Evolutionary conservation across 2,329 filamentous ascomycete species (phyloP).

Genomic region (Tolypocladium sp.): DNA sequence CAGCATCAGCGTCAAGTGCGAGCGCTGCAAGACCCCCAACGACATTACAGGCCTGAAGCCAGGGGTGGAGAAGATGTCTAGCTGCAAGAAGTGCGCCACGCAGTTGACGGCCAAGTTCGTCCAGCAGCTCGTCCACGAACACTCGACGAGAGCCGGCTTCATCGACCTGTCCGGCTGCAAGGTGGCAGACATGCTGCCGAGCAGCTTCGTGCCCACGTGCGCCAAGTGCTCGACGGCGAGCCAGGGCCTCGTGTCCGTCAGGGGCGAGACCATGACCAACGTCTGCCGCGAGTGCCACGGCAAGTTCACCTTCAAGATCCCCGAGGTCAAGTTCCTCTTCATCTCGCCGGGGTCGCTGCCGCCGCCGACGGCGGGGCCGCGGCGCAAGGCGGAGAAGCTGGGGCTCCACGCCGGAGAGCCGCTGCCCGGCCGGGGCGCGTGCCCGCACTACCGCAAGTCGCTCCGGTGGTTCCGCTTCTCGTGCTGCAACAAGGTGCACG

Average conservation of each 20-base stretch:
- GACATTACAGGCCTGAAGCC: constrained; percentile 61
- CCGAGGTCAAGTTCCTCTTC: constrained; percentile 68
- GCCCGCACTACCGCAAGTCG: constrained; percentile 48
- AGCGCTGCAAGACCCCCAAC: constrained; percentile 64
- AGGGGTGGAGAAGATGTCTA: constrained; percentile 37
- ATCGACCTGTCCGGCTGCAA: constrained; percentile 68
- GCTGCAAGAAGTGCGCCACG: constrained; percentile 51
- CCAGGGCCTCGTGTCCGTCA: constrained; percentile 61
- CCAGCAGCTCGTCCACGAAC: constrained; percentile 61
- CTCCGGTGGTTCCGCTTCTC: constrained; percentile 59
- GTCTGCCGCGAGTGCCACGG: constrained; percentile 72
- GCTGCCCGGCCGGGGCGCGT: constrained; percentile 43
- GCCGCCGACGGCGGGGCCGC: constrained; percentile 29
- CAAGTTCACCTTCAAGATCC: constrained; percentile 71
- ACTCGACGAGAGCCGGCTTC: constrained; percentile 69
- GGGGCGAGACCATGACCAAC: constrained; percentile 64
- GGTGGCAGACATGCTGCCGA: constrained; percentile 67
- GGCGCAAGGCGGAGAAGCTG: constrained; percentile 41
- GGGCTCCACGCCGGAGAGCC: constrained; percentile 48
- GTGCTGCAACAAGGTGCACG: constrained; percentile 48
- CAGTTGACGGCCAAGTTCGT: constrained; percentile 47
- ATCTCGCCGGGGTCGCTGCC: constrained; percentile 48
- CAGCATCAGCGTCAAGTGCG: constrained; percentile 66
- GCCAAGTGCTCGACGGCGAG: constrained; percentile 63
- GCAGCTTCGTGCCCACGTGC: constrained; percentile 72